These are phyloP conservation scores for Jaminaea rosea DNA, from an alignment of 1,284 basidiomycete species.

Conservation along the genomic window DNA sequence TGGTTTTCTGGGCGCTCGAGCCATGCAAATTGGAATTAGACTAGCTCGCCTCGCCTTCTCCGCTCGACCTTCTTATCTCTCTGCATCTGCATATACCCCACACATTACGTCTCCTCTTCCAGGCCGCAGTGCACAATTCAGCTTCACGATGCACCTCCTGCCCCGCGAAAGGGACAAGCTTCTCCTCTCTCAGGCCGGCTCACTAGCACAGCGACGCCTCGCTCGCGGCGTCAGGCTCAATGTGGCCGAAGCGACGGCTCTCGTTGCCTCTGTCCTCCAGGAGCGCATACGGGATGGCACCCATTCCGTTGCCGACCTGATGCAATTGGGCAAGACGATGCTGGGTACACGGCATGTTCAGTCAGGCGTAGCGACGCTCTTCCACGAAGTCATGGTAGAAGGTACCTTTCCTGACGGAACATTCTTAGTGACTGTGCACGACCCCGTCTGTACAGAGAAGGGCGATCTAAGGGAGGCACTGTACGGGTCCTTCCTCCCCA, in stretches of 20 bases:
- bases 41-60: neutral
- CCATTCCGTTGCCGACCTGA: slow-evolving; percentile 78
- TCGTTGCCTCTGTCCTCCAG: slow-evolving; percentile 80
- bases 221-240: slow-evolving; percentile 82
- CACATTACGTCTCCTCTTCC: neutral
- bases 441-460: slow-evolving; percentile 66
- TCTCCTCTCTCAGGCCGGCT: slow-evolving; percentile 32
- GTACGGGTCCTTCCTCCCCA: slow-evolving; percentile 83
- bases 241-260: slow-evolving; percentile 73
- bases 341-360: slow-evolving; percentile 86
- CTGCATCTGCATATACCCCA: no score
- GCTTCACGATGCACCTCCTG: slow-evolving; percentile 36
- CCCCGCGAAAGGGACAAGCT: slow-evolving; percentile 45
- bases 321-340: slow-evolving; percentile 64
- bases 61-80: neutral
- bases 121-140: neutral
- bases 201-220: slow-evolving; percentile 83
- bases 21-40: no score
- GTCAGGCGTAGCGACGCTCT: slow-evolving; percentile 52
- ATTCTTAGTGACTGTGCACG: slow-evolving; percentile 54
- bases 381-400: slow-evolving; percentile 50
- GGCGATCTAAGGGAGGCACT: slow-evolving; percentile 73
- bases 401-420: slow-evolving; percentile 41
- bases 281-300: slow-evolving; percentile 89
- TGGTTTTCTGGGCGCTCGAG: no score